Base-by-base conservation (phyloP, 2,329 filamentous ascomycete genomes). In the Penicillium sp. region DNA sequence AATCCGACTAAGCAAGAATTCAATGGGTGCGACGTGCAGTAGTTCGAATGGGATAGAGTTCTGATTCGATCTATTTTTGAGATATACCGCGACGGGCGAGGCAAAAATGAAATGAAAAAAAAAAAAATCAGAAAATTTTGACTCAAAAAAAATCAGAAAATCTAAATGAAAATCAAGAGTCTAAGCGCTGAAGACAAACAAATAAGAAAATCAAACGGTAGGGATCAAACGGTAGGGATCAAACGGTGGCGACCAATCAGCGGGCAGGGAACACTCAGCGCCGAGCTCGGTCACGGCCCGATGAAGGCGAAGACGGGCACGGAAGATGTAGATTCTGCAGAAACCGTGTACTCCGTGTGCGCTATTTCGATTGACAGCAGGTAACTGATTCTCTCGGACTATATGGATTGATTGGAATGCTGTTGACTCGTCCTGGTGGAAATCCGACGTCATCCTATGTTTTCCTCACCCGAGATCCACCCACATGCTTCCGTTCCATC, bases 401-500 rank as follows among this genome's bases (percentile, higher is more conserved):
- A n/a, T n/a, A n/a, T n/a, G n/a, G n/a, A n/a, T n/a, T n/a, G n/a
- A n/a, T n/a, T n/a, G n/a, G n/a, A n/a, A n/a, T n/a, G n/a, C 33
- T 36, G 18, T n/a, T 33, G 7, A 33, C 31, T 33, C 5, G 31
- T 33, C 5, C 10, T 5, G 5, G 5, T 28, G 24, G 5, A 28
- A 28, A 42, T 23, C 21, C 39, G 42, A 45, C 42, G 42, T 45
- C 42, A 45, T 45, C 42, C 42, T 26, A 45, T 18, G 26, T 28
- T 28, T 39, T 29, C 26, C 24, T 31, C 26, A 45, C 42, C 42
- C 42, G 42, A 45, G 42, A 45, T 45, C 42, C 42, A 45, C 42
- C 42, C 42, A 45, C 42, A 45, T 45, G 42, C 42, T 45, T 45
- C 42, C 42, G 42, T 31, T 29, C 42, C 42, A 45, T 31, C 28